Evolutionary conservation across 345 rosid genomes (phyloP), one percentile per base, ranked within the genome.

Genomic region (Ceriops tagal): DNA sequence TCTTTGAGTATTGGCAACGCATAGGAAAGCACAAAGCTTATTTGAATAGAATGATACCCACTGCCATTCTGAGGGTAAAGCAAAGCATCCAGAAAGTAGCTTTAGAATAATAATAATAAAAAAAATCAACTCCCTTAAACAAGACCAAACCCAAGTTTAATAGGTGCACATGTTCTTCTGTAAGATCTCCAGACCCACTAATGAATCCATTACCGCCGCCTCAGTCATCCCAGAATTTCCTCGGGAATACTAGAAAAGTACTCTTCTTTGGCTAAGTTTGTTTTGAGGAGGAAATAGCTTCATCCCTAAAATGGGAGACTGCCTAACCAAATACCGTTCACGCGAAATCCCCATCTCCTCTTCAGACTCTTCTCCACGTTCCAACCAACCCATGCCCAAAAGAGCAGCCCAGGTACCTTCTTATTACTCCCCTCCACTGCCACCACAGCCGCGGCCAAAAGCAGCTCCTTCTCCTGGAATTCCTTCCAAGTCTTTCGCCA

Each of bases 281-380:
- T 43, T 15, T 13, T 13, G 19, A 30, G 53, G 31, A 69, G 31
- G 61, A 73, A 71, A 70, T 57, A 24, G 27, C 52, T 5, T 53
- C 30, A 47, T 24, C 51, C 52, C 7, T n/a, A 35, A 35, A 22
- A 85, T 88, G 93, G 85, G 91, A 7, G 65, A 35, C 43, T 85
- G 96, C 70, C 80, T 81, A 75, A 68, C 85, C 39, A 82, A 68
- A 53, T 66, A 76, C 19, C 73, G 52, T 18, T 76, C 87, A 8
- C 83, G 68, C 7, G 84, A 88, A 47, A 79, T 85, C 72, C 95
- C 88, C 47, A 86, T 89, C 79, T 79, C 81, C 13, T 73, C 88
- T 27, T 62, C 72, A 1, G 80, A 77, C 11, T 76, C 89, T 37
- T 81, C 83, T 64, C 82, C 74, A 43, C 79, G 24, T 22, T 51